A percentile compares a stretch with the other conserved stretches of the same genome.
phyloP scores from a whole-genome alignment of 192 early-diverging fungal species.

The Rhizoclosmatium globosum region DNA sequence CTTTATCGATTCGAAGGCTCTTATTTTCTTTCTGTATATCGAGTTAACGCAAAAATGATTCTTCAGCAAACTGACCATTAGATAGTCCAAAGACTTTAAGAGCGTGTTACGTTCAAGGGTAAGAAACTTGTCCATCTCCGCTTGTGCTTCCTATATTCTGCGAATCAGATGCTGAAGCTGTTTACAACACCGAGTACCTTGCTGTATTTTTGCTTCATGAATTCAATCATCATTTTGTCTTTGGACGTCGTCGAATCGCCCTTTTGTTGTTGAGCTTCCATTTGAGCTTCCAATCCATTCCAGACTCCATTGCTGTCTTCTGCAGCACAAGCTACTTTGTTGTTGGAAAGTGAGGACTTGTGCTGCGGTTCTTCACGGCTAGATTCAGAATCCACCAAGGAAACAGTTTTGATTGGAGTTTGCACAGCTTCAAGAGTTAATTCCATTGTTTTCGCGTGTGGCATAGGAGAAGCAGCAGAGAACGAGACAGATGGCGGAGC shows the following conservation, averaged over 20 bases:
- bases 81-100: neutral
- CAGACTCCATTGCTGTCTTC: conserved; percentile 6
- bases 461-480: too few relatives aligned
- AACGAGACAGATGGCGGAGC: too few relatives aligned
- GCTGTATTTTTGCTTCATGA: neutral
- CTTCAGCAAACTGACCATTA: neutral
- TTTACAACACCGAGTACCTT: neutral
- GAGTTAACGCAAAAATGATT: neutral
- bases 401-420: too few relatives aligned
- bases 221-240: neutral
- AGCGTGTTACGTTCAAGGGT: conserved; percentile 1
- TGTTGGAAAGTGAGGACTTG: neutral
- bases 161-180: neutral
- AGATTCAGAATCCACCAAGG: too few relatives aligned
- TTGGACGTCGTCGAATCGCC: neutral
- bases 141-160: neutral
- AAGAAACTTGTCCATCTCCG: neutral
- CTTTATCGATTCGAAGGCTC: neutral
- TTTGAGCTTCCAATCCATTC: neutral
- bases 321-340: conserved; percentile 18
- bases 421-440: too few relatives aligned
- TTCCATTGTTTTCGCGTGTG: too few relatives aligned
- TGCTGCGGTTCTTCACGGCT: neutral
- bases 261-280: neutral
- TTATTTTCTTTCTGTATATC: neutral